phyloP scores from a whole-genome alignment of 164 flowering plant species.

The Kingdonia uniflora region DNA sequence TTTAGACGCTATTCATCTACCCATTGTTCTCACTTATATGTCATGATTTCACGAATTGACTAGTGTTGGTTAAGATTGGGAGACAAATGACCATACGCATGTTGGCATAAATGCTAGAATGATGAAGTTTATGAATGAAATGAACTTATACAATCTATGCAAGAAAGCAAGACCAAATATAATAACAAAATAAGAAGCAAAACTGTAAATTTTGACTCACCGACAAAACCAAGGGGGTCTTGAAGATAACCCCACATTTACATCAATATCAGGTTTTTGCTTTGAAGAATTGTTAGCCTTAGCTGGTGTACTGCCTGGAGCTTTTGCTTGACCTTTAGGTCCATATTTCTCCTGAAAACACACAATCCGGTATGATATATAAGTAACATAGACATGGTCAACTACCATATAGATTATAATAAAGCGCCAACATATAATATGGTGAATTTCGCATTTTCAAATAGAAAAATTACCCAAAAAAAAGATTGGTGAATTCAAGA shows the following conservation, averaged over 20 bases:
- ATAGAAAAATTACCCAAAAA: too few species aligned
- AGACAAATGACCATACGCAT: too few species aligned
- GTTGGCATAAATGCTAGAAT: too few species aligned
- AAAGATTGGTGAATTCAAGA: too few species aligned
- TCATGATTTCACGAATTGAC: too few species aligned
- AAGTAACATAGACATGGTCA: too few species aligned
- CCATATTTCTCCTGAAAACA: constrained; percentile 88
- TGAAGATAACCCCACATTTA: constrained; percentile 79
- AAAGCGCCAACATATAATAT: too few species aligned
- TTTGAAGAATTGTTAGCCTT: constrained; percentile 43
- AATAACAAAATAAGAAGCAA: background rate
- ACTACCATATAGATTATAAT: too few species aligned
- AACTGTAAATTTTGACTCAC: constrained; percentile 24
- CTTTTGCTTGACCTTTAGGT: constrained; percentile 71
- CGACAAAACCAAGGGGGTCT: constrained; percentile 93
- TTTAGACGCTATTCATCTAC: too few species aligned
- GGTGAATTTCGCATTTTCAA: too few species aligned
- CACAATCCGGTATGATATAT: background rate
- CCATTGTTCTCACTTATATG: too few species aligned
- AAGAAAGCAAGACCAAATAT: background rate
- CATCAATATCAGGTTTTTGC: constrained; percentile 60
- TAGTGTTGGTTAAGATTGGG: too few species aligned
- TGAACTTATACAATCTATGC: background rate
- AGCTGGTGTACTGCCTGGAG: constrained; percentile 31
- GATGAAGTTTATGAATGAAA: background rate